Evolutionary conservation across 257 asterid genomes (phyloP), one percentile per base, ranked within the genome.

Genomic region (Penstemon eatonii): DNA sequence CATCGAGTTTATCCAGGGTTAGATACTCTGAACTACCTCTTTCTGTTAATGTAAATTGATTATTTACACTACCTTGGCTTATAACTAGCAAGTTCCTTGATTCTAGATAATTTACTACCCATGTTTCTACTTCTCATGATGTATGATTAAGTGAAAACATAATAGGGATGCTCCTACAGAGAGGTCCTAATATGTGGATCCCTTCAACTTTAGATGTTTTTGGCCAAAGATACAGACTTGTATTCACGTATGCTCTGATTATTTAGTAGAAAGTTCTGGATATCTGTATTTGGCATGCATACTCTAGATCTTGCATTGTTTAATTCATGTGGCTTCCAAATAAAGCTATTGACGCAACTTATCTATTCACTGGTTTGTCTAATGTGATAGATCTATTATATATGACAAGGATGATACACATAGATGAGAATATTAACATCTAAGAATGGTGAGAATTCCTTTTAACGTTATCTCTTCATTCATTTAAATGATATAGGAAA

Each of bases 1-100:
- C 84, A 7, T 57, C 88, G 13, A 40, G 74, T 73, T 74, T 84
- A 74, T 85, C 96, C 63, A 77, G 67, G 96, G 98, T 92, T 73
- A 72, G 88, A 75, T 71, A 62, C 65, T 75, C 69, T 44, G 2
- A 7, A 19, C 67, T 40, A 4, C 63, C 66, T 72, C 39, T 57
- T 62, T 71, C 45, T 39, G 5, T 68, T 61, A 38, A 11, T 64
- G 36, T 5, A 51, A 18, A 38, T 59, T 7, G 39, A 42, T 63
- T 5, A 7, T 43, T 41, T 3, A 10, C 10, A 43, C 47, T 10
- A 33, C 36, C 9, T 40, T 12, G 10, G 8, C 74, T 33, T 38
- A n/a, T 39, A 36, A 33, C 11, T 50, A 4, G 10, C 55, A 15
- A 8, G 13, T 53, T 38, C 55, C 10, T 33, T 12, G 13, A 49